These are phyloP conservation scores for Ustilago hordei DNA, from an alignment of 1,284 basidiomycete genomes.

Conservation along the genomic window DNA sequence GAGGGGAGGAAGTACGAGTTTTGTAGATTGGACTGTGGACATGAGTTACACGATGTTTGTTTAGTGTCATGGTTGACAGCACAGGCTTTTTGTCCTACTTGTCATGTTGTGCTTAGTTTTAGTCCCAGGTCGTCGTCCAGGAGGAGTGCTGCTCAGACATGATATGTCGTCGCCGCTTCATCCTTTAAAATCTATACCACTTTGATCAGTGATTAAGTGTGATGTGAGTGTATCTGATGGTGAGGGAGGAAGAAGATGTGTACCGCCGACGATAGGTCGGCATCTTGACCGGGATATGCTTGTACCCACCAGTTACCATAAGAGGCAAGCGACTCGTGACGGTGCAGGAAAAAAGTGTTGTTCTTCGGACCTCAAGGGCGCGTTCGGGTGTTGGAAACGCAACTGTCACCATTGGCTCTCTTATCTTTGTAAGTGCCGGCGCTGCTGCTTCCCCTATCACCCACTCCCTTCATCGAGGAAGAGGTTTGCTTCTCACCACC, in stretches of 20 bases:
- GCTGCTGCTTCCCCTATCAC: neutral
- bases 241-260: neutral
- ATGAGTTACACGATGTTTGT: slow-evolving; percentile 57
- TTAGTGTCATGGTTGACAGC: slow-evolving; percentile 52
- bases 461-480: neutral
- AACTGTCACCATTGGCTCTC: slow-evolving; percentile 23
- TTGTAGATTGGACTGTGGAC: slow-evolving; percentile 53
- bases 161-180: neutral
- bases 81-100: slow-evolving; percentile 58
- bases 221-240: neutral
- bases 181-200: neutral
- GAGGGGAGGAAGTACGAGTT: slow-evolving; percentile 17
- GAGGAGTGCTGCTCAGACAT: slow-evolving; percentile 4
- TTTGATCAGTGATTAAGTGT: neutral
- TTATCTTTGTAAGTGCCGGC: neutral
- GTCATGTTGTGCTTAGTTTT: slow-evolving; percentile 51
- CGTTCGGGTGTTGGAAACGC: slow-evolving; percentile 13
- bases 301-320: slow-evolving; percentile 21
- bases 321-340: slow-evolving; percentile 39
- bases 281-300: slow-evolving; percentile 16
- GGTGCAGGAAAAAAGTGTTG: slow-evolving; percentile 25
- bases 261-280: slow-evolving; percentile 1
- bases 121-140: slow-evolving; percentile 24
- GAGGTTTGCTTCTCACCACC: slow-evolving; percentile 10
- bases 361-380: slow-evolving; percentile 24